Percentiles rank a stretch among this genome's conserved stretches.
phyloP scores from a whole-genome alignment of 257 asterid genomes.

The Solanum lycopersicoides region DNA sequence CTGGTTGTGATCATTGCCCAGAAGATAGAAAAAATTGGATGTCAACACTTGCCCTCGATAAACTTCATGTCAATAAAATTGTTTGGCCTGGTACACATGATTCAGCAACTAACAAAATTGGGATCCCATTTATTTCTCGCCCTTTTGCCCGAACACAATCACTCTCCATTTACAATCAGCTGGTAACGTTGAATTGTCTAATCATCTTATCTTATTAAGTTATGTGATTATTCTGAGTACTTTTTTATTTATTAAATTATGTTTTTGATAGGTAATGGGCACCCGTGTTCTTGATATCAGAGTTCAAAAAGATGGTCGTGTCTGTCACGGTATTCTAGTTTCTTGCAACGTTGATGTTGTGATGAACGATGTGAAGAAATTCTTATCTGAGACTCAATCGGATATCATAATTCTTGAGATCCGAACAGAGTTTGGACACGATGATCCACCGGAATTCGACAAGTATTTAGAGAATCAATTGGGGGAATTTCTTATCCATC shows the following conservation, averaged over 20 bases:
- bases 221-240: no score
- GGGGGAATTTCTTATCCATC: constrained; percentile 59
- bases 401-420: constrained; percentile 74
- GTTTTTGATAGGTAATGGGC: constrained; percentile 18
- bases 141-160: constrained; percentile 82
- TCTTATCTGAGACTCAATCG: constrained; percentile 53
- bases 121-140: constrained; percentile 53
- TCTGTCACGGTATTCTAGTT: constrained; percentile 73
- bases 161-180: constrained; percentile 64
- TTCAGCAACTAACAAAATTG: constrained; percentile 81
- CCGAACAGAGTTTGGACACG: constrained; percentile 85
- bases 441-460: constrained; percentile 72
- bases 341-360: constrained; percentile 53
- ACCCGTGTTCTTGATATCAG: constrained; percentile 64
- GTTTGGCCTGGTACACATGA: constrained; percentile 98
- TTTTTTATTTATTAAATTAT: background rate
- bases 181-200: background rate
- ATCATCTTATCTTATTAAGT: background rate
- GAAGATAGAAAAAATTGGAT: constrained; percentile 74
- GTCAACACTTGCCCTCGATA: constrained; percentile 43
- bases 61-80: constrained; percentile 43
- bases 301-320: constrained; percentile 60
- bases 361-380: constrained; percentile 44
- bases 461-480: constrained; percentile 52
- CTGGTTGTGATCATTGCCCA: constrained; percentile 55